A percentile compares a stretch with the other conserved stretches of the same genome.
Conservation (phyloP, 192 early-diverging fungal genomes). For the Backusella circina region DNA sequence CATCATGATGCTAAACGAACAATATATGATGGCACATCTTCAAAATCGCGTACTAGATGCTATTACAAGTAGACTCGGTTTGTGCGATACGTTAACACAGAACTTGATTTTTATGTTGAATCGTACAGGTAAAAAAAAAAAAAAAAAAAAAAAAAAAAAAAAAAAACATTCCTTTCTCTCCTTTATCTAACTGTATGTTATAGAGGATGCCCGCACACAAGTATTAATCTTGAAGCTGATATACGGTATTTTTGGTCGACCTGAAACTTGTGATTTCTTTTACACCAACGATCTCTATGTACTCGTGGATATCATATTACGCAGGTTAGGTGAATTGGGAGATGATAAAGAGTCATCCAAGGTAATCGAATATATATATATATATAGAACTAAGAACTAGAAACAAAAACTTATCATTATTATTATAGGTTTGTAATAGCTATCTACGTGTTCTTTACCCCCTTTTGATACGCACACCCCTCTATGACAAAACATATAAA, state of each 20-base stretch:
- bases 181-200: background rate
- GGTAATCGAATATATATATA: background rate
- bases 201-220: conserved; percentile 51
- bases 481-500: conserved; percentile 43
- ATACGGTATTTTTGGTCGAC: conserved; percentile 60
- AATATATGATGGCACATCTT: background rate
- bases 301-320: conserved; percentile 79
- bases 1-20: background rate
- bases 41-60: background rate
- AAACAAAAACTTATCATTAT: background rate
- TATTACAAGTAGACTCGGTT: background rate
- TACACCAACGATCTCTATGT: conserved; percentile 92
- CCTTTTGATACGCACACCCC: conserved; percentile 58
- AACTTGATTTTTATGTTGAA: conserved; percentile 89
- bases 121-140: conserved; percentile 54
- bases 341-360: conserved; percentile 21
- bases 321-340: conserved; percentile 71
- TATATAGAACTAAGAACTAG: background rate
- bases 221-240: conserved; percentile 68
- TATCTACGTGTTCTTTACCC: conserved; percentile 65
- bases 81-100: conserved; percentile 63
- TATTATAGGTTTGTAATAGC: conserved; percentile 50
- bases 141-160: background rate
- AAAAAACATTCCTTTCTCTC: too few relatives aligned
- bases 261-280: conserved; percentile 60